Evolutionary conservation across 1,139 yeast genomes (phyloP), one percentile per base, ranked within the genome.

Genomic region (Taphrina populina): DNA sequence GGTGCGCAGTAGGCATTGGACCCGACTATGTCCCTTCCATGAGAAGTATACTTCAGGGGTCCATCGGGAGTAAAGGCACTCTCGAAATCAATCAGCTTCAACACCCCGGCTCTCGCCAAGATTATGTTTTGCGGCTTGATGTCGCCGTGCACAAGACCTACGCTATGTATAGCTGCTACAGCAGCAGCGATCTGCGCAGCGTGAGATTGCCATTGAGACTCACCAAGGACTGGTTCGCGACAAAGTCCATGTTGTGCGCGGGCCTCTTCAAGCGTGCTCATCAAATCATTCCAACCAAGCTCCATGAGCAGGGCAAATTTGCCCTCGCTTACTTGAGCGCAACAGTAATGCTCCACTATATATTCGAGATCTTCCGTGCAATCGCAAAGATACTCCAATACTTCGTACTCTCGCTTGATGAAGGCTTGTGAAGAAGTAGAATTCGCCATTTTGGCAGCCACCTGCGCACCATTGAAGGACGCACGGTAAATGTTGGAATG

Each of bases 71-170:
- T 39, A 13, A 20, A 29, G 3, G 54, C 54, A 7, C 39, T 23
- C 29, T 49, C 98, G 70, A 92, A 92, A 71, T 92, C 98, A 29
- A 94, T 86, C 36, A 92, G 88, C 69, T 92, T 92, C 20, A 90
- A 95, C 8, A 81, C 78, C 58, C 84, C 82, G 63, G 84, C 84
- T 10, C 79, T 77, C 32, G 84, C 78, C 1, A 88, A 82, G 54
- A 92, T 73, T 49, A 90, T 71, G 66, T 92, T 92, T 8, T 95
- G 96, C 1, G 97, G 96, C 68, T 92, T 92, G 61, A 92, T 88
- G 69, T 92, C 98, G 60, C 97, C 78, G 69, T 92, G 98, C 13
- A 92, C 85, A 44, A 92, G 85, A 1, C 96, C 96, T 67, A 87
- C 95, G 60, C 84, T 76, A 70, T 92, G 97, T 62, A 92, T 23